Base-by-base conservation (phyloP, 179 eudicot genomes). In the Corrigiola litoralis region DNA sequence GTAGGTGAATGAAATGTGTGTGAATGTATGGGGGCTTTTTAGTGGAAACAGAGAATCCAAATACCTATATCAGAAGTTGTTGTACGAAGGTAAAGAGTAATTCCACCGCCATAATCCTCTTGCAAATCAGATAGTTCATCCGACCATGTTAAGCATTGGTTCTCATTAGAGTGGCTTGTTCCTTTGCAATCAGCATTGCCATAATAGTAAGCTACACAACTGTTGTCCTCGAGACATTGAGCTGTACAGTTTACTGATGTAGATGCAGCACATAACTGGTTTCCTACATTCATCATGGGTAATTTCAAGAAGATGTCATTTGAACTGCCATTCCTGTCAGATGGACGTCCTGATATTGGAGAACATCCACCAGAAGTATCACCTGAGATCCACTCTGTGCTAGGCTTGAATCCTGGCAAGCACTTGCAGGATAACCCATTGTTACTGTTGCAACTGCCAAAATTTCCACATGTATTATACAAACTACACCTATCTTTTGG, bases 171-270 rank as follows among this genome's bases (percentile, higher is more conserved):
- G 48, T 9, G 25, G 10, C 9, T 16, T 7, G 18, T 29, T 56
- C 47, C 55, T 0, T 6, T 47, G 51, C 32, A 59, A 58, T 38
- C 53, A 51, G 24, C 46, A 37, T 14, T 40, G 36, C 21, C 47
- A 47, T 21, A 62, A 1, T 70, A 71, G 57, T 79, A 79, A 6
- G 83, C 86, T 46, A 48, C 31, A 66, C 83, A 82, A 8, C n/a
- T 0, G 34, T 74, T 58, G n/a, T 52, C 41, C 0, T 11, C 0
- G 0, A 32, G 66, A 28, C 84, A 82, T 63, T 13, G 27, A 2
- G 37, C n/a, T 16, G 3, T 23, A 32, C 86, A 82, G 4, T 37
- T 50, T 3, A 10, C n/a, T 49, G 29, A 54, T 5, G 37, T 3
- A 61, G 6, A 6, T 5, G 16, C 72, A 6, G 34, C 27, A 37